Evolutionary conservation across 1,284 basidiomycete species (phyloP).

Genomic region (Malassezia caprae): DNA sequence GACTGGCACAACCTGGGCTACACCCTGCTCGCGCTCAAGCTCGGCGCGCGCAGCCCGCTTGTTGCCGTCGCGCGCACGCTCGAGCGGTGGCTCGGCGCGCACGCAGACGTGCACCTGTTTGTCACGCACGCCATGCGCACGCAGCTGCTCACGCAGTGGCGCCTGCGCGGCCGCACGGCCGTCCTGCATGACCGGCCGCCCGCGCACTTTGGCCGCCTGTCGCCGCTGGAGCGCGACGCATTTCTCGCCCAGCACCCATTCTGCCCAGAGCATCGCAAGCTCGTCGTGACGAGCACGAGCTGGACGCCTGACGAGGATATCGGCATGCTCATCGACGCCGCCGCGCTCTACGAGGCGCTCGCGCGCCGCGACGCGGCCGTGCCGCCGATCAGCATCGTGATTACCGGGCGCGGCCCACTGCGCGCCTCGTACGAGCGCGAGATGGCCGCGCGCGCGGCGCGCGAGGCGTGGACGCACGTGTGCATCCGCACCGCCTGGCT

Average conservation of each 20-base stretch:
- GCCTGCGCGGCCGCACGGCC: conserved; percentile 53
- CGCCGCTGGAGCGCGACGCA: neutral
- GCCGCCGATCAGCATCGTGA: conserved; percentile 57
- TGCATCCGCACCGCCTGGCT: conserved; percentile 55
- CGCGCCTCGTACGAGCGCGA: conserved; percentile 63
- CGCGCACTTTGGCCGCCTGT: conserved; percentile 10
- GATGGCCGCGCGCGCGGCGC: conserved; percentile 55
- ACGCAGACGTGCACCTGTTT: conserved; percentile 80
- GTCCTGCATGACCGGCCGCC: conserved; percentile 48
- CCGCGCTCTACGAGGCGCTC: conserved; percentile 57
- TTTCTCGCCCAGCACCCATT: neutral
- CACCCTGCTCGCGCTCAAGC: conserved; percentile 74
- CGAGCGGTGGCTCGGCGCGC: conserved; percentile 31
- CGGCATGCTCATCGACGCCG: conserved; percentile 55
- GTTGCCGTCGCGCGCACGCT: conserved; percentile 55
- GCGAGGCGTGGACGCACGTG: conserved; percentile 66
- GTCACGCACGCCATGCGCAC: conserved; percentile 81
- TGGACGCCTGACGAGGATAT: conserved; percentile 99
- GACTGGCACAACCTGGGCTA: conserved; percentile 99
- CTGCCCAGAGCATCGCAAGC: conserved; percentile 50
- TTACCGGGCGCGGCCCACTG: conserved; percentile 86
- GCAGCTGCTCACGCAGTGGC: conserved; percentile 63
- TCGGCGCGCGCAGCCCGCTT: conserved; percentile 61
- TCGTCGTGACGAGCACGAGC: conserved; percentile 82
- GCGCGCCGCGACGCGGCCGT: conserved; percentile 46